These are phyloP conservation scores for Hypoxylon sp. DNA, from an alignment of 2,329 filamentous ascomycete genomes.

Conservation along the genomic window DNA sequence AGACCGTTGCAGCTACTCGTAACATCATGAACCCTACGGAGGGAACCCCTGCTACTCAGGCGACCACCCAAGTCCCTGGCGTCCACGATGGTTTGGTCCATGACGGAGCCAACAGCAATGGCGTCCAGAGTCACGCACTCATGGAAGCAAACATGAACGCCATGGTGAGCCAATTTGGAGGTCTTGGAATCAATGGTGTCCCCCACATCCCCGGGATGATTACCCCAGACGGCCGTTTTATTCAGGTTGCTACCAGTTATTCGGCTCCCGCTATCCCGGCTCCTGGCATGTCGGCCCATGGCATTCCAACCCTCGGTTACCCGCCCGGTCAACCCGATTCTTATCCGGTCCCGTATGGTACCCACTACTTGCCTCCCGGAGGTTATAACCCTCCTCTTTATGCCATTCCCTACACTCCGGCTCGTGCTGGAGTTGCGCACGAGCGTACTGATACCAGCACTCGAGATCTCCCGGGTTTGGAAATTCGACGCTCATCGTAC, in stretches of 20 bases:
- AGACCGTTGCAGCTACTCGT: conserved; percentile 15
- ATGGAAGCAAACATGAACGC: conserved; percentile 50
- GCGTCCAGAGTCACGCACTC: conserved; percentile 40
- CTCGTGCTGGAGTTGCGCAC: conserved; percentile 61
- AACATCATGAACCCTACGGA: conserved; percentile 44
- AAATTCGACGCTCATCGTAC: conserved; percentile 77
- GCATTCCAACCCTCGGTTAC: conserved; percentile 50
- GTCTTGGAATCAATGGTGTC: conserved; percentile 55
- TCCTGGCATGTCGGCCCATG: conserved; percentile 35
- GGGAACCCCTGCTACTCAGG: conserved; percentile 39
- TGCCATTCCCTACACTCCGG: conserved; percentile 63
- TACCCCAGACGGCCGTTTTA: conserved; percentile 55
- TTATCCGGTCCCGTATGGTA: conserved; percentile 52
- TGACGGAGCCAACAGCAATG: conserved; percentile 45
- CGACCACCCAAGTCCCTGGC: conserved; percentile 40
- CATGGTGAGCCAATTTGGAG: conserved; percentile 53
- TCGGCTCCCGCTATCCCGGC: conserved; percentile 12
- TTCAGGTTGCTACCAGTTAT: conserved; percentile 47
- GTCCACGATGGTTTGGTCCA: conserved; percentile 34
- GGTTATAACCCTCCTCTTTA: conserved; percentile 48
- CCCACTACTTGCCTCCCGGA: conserved; percentile 57
- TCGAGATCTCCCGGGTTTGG: conserved; percentile 72
- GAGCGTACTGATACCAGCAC: conserved; percentile 65
- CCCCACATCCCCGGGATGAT: conserved; percentile 52
- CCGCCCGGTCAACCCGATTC: conserved; percentile 45